Base-by-base conservation (phyloP, 2,329 filamentous ascomycete genomes). In the Trichoderma aggressivum region DNA sequence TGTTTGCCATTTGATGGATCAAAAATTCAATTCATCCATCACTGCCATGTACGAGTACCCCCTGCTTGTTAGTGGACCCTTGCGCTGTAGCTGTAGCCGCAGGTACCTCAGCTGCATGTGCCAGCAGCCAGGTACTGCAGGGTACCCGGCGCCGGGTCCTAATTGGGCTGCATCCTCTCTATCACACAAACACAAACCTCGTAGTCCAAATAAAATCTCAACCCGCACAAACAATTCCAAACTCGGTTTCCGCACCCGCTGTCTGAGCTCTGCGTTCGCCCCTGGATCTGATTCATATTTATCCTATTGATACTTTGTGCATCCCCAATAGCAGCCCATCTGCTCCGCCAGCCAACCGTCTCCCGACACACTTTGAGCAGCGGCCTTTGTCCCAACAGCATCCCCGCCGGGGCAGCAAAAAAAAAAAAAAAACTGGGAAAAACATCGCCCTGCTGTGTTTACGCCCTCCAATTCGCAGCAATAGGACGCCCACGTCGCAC, bases 101-200 rank as follows among this genome's bases (percentile, higher is more conserved):
- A 39, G 56, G 56, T 36, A 43, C 12, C 11, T 12, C 32, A 10
- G 24, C 36, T 11, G 36, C 36, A 30, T 58, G 5, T 12, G 21
- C 55, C 21, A 10, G 39, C n/a, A 1, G 36, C 39, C 56, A 66
- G 28, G 53, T 66, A 66, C 50, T 8, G 53, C 50, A 39, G 5
- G 32, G 63, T 66, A 66, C 53, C 50, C 63, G 47, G 12, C 18
- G 39, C 64, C 50, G 5, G 32, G 30, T 50, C 65, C 55, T 56
- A n/a, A 68, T 68, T 68, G 56, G 65, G 66, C 56, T 61, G 66
- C 39, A 47, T 53, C 56, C 39, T 43, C n/a, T 53, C 56, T 30
- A 61, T 61, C 66, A 69, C 66, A 69, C 66, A 69, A 61, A 69
- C 66, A 61, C 36, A 61, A 69, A 60, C 66, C 66, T 69, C 66